phyloP scores from a whole-genome alignment of 768 basidiomycete genomes.

The Podaxis sp. region DNA sequence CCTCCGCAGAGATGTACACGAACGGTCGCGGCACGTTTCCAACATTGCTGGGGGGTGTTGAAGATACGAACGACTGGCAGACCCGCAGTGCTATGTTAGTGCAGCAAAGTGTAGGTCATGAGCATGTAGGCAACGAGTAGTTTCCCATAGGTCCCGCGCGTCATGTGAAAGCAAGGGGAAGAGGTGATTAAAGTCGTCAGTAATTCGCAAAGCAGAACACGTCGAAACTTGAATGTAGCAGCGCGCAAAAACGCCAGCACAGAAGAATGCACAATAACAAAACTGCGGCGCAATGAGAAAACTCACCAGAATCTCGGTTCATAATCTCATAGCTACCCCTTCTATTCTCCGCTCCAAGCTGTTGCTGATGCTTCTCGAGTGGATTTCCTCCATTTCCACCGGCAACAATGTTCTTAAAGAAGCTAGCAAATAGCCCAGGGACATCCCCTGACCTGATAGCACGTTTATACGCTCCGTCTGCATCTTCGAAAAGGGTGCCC shows the following conservation, averaged over 20 bases:
- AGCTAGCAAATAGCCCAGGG: conserved; percentile 45
- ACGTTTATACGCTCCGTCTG: conserved; percentile 66
- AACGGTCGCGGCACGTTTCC: conserved; percentile 60
- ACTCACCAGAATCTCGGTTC: conserved; percentile 89
- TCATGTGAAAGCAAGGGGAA: neutral
- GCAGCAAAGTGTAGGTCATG: neutral
- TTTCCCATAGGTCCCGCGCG: neutral
- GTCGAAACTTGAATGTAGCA: neutral
- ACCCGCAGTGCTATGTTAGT: conserved; percentile 60
- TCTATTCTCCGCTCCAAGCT: conserved; percentile 17
- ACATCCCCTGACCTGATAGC: conserved; percentile 62
- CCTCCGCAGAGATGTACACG: conserved; percentile 94
- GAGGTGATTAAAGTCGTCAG: conserved; percentile 14
- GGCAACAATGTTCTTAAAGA: conserved; percentile 32
- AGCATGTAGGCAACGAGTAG: neutral
- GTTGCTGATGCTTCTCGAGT: conserved; percentile 42
- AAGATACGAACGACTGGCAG: conserved; percentile 71
- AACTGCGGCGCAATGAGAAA: conserved; percentile 10
- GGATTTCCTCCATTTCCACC: conserved; percentile 54
- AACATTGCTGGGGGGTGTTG: conserved; percentile 29
- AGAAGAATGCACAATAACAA: neutral
- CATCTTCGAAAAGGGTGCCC: conserved; percentile 82
- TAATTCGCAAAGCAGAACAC: conserved; percentile 14
- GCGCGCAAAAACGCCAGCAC: neutral
- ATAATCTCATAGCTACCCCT: conserved; percentile 69